These are phyloP conservation scores for Chlamydomonas sp. DNA, from an alignment of 139 green algal genomes.

Conservation along the genomic window DNA sequence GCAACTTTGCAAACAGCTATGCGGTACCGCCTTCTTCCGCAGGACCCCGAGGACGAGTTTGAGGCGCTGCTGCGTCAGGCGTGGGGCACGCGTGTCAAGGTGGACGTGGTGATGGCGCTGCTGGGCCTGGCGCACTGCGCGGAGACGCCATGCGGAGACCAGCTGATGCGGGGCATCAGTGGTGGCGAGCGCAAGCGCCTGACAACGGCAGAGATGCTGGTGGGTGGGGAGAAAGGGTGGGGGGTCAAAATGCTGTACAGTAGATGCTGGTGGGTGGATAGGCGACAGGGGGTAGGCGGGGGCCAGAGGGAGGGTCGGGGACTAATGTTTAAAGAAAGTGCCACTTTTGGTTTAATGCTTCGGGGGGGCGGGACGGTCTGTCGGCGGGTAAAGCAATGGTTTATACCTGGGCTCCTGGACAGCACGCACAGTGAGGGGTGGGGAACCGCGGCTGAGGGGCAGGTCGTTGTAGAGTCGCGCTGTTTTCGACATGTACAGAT, in stretches of 20 bases:
- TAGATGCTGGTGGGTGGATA: not conserved
- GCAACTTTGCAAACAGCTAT: no score
- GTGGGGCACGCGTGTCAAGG: constrained; percentile 34
- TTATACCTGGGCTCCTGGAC: no score
- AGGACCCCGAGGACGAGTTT: constrained; percentile 32
- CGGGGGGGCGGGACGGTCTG: no score
- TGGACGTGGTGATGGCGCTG: constrained; percentile 42
- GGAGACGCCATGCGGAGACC: constrained; percentile 77
- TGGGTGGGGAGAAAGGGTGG: constrained; percentile 13
- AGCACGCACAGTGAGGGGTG: not conserved
- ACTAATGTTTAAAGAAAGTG: no score
- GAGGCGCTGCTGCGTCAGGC: constrained; percentile 19
- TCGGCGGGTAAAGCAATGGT: not conserved
- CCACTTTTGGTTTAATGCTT: no score
- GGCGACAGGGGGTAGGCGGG: not conserved
- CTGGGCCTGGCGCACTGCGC: constrained; percentile 38
- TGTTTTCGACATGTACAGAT: no score
- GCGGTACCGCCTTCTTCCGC: not conserved
- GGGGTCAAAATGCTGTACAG: not conserved
- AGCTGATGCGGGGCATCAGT: constrained; percentile 75
- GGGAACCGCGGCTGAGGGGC: not conserved
- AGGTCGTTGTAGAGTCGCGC: not conserved
- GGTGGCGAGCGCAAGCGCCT: constrained; percentile 84
- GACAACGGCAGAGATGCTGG: constrained; percentile 78
- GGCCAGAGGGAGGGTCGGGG: not conserved